A percentile compares a stretch with the other conserved stretches of the same genome.
phyloP scores from a whole-genome alignment of 306 rosid genomes.

The Pterocarpus santalinus region DNA sequence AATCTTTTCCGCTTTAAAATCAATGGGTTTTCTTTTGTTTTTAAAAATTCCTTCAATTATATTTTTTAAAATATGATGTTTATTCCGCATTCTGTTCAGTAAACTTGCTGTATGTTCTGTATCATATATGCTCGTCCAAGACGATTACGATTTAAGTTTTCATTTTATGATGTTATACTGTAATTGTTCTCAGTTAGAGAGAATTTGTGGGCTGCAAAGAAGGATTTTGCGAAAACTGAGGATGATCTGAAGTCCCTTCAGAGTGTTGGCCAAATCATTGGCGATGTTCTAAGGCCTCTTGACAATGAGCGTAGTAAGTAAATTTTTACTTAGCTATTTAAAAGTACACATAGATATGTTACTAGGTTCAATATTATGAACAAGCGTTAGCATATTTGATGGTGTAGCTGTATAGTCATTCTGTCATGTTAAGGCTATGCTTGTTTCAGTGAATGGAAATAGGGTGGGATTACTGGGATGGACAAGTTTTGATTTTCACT shows the following conservation, averaged over 20 bases:
- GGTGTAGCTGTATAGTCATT: too few species aligned
- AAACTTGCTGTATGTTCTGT: too few species aligned
- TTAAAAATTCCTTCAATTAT: too few species aligned
- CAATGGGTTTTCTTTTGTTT: background rate
- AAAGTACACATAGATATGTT: background rate
- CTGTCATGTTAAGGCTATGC: background rate
- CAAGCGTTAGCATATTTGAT: background rate
- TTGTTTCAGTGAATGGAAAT: background rate
- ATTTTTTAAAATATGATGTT: too few species aligned
- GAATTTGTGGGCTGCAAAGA: conserved; percentile 63
- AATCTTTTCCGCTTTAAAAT: background rate
- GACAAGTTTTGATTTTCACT: background rate
- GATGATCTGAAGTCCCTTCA: conserved; percentile 84
- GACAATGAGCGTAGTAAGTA: conserved; percentile 74
- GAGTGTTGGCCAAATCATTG: background rate
- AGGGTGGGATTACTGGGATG: background rate
- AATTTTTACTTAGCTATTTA: background rate
- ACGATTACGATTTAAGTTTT: too few species aligned
- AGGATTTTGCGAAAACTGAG: conserved; percentile 75
- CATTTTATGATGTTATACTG: background rate
- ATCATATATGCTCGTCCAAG: too few species aligned
- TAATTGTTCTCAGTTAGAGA: conserved; percentile 61
- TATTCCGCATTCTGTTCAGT: too few species aligned
- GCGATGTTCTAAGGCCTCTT: conserved; percentile 71
- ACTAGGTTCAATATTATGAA: background rate